Percentiles rank a stretch among this genome's conserved stretches.
These are phyloP conservation scores for Aureobasidium sp. DNA, from an alignment of 2,329 filamentous ascomycete species.

Conservation along the genomic window DNA sequence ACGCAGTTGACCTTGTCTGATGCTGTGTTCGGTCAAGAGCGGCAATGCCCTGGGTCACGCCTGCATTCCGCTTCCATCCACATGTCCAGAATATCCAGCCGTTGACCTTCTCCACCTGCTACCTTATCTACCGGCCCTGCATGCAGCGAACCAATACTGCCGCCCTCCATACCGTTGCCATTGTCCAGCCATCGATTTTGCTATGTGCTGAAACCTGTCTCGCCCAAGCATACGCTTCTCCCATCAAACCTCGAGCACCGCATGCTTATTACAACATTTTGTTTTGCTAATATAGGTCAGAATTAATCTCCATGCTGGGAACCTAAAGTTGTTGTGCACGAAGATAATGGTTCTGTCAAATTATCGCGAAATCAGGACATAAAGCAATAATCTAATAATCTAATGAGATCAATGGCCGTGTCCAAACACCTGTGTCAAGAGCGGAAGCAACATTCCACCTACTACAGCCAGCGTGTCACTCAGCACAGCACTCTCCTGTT, in stretches of 20 bases:
- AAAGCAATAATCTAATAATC: not conserved
- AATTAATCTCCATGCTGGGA: not conserved
- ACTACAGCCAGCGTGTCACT: slow-evolving; percentile 60
- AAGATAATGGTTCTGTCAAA: not conserved
- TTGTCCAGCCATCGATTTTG: not conserved
- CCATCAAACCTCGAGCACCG: not conserved
- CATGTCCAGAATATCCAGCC: slow-evolving; percentile 4
- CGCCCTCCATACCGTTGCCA: not conserved
- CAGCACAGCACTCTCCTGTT: slow-evolving; percentile 17
- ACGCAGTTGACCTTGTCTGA: not conserved
- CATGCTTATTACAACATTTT: not conserved
- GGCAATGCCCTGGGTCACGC: not conserved
- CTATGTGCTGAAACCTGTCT: not conserved
- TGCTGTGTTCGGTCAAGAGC: not conserved
- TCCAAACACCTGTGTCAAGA: slow-evolving; percentile 65
- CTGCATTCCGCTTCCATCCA: slow-evolving; percentile 6
- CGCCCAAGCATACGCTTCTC: not conserved
- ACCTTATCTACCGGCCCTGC: not conserved
- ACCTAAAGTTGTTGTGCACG: not conserved
- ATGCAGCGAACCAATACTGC: slow-evolving; percentile 3
- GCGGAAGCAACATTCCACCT: slow-evolving; percentile 68
- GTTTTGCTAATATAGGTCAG: not conserved
- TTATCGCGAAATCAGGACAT: not conserved
- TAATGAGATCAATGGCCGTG: slow-evolving; percentile 52
- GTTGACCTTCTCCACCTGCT: not conserved